A percentile compares a stretch with the other conserved stretches of the same genome.
phyloP scores from a whole-genome alignment of 2,329 filamentous ascomycete species.

The Phialophora chinensis region DNA sequence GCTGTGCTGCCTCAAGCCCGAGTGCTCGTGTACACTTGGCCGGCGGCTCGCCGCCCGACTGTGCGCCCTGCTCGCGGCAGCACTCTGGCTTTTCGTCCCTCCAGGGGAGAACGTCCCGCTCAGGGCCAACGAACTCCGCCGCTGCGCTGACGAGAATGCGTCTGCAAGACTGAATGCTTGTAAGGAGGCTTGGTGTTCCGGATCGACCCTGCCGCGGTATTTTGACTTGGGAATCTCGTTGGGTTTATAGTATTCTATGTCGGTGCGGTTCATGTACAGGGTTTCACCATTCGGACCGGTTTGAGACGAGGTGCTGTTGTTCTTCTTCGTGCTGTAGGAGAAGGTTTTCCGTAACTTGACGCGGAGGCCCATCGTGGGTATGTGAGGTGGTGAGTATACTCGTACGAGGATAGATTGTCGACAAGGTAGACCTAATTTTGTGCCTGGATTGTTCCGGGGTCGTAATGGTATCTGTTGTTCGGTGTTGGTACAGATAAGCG shows the following conservation, averaged over 20 bases:
- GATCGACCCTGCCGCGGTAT: slow-evolving; percentile 56
- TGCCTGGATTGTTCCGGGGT: not conserved
- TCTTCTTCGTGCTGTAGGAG: slow-evolving; percentile 27
- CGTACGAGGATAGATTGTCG: not conserved
- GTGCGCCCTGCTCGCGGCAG: slow-evolving; percentile 24
- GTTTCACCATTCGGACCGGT: slow-evolving; percentile 25
- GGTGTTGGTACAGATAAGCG: not conserved
- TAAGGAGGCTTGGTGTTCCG: slow-evolving; percentile 51
- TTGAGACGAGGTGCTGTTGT: slow-evolving; percentile 3
- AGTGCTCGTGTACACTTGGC: slow-evolving; percentile 20
- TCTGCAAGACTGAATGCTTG: slow-evolving; percentile 54
- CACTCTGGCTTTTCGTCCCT: slow-evolving; percentile 41
- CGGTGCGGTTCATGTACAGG: slow-evolving; percentile 42
- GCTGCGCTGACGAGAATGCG: slow-evolving; percentile 29
- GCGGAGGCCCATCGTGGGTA: slow-evolving; percentile 33
- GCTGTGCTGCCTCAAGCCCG: slow-evolving; percentile 24
- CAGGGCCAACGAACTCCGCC: slow-evolving; percentile 35
- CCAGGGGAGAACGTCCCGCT: slow-evolving; percentile 39
- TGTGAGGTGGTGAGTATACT: not conserved
- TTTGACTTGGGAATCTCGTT: slow-evolving; percentile 56
- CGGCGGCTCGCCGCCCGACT: slow-evolving; percentile 32
- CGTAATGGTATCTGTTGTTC: not conserved
- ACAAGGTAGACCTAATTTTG: not conserved
- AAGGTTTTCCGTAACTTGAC: slow-evolving; percentile 35
- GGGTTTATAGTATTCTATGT: slow-evolving; percentile 56